phyloP scores from a whole-genome alignment of 768 basidiomycete genomes.

The Mycena indigotica region DNA sequence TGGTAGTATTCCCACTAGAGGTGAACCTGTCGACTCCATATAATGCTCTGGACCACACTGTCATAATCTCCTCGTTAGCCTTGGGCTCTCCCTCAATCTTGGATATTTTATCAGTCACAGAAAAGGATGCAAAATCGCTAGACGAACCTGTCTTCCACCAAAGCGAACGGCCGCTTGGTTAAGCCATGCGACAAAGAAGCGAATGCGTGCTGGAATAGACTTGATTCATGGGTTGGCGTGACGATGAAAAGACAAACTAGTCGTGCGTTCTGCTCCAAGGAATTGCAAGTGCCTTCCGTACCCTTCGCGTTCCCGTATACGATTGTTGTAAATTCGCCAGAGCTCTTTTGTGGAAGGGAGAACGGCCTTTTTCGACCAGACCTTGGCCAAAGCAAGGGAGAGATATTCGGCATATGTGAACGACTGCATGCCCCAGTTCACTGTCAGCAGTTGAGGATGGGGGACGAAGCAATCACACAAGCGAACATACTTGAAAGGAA shows the following conservation, averaged over 20 bases:
- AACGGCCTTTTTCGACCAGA: constrained; percentile 39
- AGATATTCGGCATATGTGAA: constrained; percentile 42
- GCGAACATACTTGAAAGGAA: constrained; percentile 38
- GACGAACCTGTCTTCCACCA: constrained; percentile 39
- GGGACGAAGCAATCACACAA: background rate
- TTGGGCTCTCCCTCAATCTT: constrained; percentile 20
- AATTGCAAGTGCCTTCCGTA: constrained; percentile 42
- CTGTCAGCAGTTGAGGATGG: constrained; percentile 20
- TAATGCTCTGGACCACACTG: constrained; percentile 13
- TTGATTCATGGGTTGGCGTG: background rate
- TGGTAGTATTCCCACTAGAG: background rate
- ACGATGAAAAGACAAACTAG: constrained; percentile 23
- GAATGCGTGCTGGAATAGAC: constrained; percentile 26
- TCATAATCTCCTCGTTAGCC: constrained; percentile 11
- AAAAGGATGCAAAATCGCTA: background rate
- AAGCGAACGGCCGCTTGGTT: constrained; percentile 42
- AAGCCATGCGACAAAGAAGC: constrained; percentile 42
- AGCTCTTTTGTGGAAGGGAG: constrained; percentile 35
- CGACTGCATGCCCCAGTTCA: constrained; percentile 43
- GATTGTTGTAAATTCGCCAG: constrained; percentile 36
- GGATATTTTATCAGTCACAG: background rate
- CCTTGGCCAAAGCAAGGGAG: constrained; percentile 38
- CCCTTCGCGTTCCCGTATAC: constrained; percentile 35
- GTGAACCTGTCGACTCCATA: constrained; percentile 1
- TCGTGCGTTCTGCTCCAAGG: constrained; percentile 32